Conservation (phyloP, 257 asterid species). For the Penstemon eatonii region DNA sequence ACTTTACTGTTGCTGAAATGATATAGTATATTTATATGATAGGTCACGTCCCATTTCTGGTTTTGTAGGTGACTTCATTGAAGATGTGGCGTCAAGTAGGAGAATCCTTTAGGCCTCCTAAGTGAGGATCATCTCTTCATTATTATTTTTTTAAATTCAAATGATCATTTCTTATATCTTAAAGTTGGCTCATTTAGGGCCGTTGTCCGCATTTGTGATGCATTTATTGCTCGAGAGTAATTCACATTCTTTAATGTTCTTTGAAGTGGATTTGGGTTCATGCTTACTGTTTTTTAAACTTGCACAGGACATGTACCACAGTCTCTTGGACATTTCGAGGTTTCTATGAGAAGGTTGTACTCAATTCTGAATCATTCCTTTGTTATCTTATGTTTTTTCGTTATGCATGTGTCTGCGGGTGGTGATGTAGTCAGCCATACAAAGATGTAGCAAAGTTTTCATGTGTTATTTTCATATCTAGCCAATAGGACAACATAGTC, state of each 20-base stretch:
- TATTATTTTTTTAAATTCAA: not conserved
- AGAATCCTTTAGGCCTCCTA: constrained; percentile 91
- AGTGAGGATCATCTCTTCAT: constrained; percentile 46
- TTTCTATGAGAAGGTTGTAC: constrained; percentile 85
- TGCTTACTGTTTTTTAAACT: constrained; percentile 25
- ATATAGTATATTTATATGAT: not conserved
- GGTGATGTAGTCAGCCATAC: not conserved
- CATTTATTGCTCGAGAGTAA: constrained; percentile 21
- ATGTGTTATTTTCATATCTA: constrained; percentile 14
- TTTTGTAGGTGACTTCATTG: constrained; percentile 75
- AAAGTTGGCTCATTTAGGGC: constrained; percentile 16
- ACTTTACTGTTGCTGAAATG: constrained; percentile 8
- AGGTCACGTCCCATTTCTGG: constrained; percentile 25
- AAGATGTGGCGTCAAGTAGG: constrained; percentile 98
- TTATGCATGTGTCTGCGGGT: constrained; percentile 11
- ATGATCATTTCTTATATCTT: constrained; percentile 17
- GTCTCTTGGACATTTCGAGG: constrained; percentile 97
- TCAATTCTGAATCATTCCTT: constrained; percentile 18
- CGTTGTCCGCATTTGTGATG: constrained; percentile 10
- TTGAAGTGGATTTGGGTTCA: constrained; percentile 10
- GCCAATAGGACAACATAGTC: not conserved
- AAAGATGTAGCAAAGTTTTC: constrained; percentile 8
- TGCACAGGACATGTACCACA: constrained; percentile 90
- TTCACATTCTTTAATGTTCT: constrained; percentile 5
- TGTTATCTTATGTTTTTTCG: constrained; percentile 12